These are phyloP conservation scores for Trichosanthes cucumerina DNA, from an alignment of 306 rosid species.

Conservation along the genomic window DNA sequence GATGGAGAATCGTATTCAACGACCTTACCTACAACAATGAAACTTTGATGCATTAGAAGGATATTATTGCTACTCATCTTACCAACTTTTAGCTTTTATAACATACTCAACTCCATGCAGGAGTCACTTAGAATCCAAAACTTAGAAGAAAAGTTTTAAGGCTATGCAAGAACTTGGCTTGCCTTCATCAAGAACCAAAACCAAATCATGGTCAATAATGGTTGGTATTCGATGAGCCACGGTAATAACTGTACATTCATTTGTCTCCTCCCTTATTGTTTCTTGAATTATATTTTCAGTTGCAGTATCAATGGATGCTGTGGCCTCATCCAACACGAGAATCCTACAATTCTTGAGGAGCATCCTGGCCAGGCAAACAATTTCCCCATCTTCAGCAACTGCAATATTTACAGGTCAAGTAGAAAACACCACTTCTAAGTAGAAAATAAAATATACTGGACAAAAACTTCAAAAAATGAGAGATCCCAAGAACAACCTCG, in stretches of 20 bases:
- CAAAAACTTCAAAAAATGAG: not conserved
- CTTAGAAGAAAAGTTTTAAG: not conserved
- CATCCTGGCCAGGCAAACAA: conserved; percentile 81
- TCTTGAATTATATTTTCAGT: conserved; percentile 74
- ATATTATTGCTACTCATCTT: not conserved
- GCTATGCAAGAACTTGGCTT: not conserved
- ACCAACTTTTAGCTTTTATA: not conserved
- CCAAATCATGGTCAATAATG: conserved; percentile 68
- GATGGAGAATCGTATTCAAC: no score
- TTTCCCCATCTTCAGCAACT: conserved; percentile 92
- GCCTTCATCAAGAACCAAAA: conserved; percentile 81
- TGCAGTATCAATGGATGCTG: conserved; percentile 80
- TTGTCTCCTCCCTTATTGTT: conserved; percentile 65
- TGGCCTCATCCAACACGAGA: conserved; percentile 86
- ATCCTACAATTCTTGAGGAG: conserved; percentile 62
- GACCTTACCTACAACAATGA: not conserved
- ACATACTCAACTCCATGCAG: no score
- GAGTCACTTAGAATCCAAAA: not conserved
- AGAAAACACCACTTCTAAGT: not conserved
- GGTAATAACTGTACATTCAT: conserved; percentile 66
- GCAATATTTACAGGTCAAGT: conserved; percentile 7
- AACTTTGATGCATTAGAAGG: not conserved
- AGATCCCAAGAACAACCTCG: conserved; percentile 41
- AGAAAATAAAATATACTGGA: not conserved
- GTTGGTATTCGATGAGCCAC: conserved; percentile 89